Conservation (phyloP, 129 eudicot genomes). For the Heracleum sosnowskyi region DNA sequence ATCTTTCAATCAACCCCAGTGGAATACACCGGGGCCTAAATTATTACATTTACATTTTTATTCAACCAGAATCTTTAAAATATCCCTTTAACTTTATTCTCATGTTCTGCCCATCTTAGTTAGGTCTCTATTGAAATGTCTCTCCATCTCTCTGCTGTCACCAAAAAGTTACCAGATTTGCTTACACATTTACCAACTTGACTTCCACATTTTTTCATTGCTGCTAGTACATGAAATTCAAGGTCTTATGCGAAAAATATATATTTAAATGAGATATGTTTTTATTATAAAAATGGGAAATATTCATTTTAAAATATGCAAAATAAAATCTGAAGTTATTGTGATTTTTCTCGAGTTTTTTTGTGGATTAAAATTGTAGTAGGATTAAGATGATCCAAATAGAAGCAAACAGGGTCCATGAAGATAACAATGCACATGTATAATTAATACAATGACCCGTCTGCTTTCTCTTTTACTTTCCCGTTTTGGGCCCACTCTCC, state of each 20-base stretch:
- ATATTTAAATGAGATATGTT: too few species aligned
- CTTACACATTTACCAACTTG: too few species aligned
- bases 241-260: neutral
- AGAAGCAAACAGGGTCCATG: neutral
- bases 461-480: neutral
- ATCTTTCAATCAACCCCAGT: neutral
- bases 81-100: neutral
- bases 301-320: too few species aligned
- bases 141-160: neutral
- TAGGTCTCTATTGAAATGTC: neutral
- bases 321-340: too few species aligned
- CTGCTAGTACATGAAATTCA: neutral
- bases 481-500: neutral
- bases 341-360: neutral
- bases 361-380: neutral
- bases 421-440: constrained; percentile 1
- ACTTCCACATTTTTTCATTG: too few species aligned
- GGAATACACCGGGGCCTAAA: neutral
- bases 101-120: neutral
- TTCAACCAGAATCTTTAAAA: neutral
- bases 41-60: neutral
- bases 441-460: neutral
- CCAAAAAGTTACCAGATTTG: neutral
- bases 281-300: too few species aligned
- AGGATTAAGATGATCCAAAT: neutral